Percentiles rank a stretch among this genome's conserved stretches.
These are phyloP conservation scores for Mycena galopus DNA, from an alignment of 768 basidiomycete species.

Conservation along the genomic window DNA sequence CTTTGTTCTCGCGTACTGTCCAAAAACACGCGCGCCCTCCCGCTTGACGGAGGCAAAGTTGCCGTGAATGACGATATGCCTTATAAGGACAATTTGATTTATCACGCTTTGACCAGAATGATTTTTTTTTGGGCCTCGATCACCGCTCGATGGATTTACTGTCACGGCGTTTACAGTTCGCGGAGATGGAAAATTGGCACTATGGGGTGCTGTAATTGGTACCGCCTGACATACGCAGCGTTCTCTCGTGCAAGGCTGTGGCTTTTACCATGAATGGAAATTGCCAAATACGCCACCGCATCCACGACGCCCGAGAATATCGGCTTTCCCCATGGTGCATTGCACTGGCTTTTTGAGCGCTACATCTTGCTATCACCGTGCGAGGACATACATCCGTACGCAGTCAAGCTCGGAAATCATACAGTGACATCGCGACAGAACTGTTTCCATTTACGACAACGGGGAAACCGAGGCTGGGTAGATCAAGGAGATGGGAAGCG, in stretches of 20 bases:
- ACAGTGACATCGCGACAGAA: slow-evolving; percentile 27
- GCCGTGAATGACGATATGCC: slow-evolving; percentile 8
- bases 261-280: slow-evolving; percentile 18
- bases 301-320: background rate
- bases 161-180: background rate
- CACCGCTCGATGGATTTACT: background rate
- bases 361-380: slow-evolving; percentile 1
- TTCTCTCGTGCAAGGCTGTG: too few species aligned
- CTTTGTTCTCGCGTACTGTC: slow-evolving; percentile 9
- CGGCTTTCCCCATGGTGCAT: background rate
- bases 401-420: background rate
- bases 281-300: slow-evolving; percentile 19
- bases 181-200: background rate
- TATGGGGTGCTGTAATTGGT: background rate
- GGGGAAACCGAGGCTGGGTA: slow-evolving; percentile 9
- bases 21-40: background rate
- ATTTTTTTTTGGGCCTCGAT: background rate
- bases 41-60: slow-evolving; percentile 1
- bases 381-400: background rate
- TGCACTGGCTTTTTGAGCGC: background rate
- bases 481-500: slow-evolving; percentile 15
- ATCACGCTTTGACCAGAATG: slow-evolving; percentile 31
- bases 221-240: too few species aligned
- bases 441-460: slow-evolving; percentile 18
- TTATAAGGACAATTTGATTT: slow-evolving; percentile 9